phyloP scores from a whole-genome alignment of 768 basidiomycete genomes.

The Pisolithus albus region DNA sequence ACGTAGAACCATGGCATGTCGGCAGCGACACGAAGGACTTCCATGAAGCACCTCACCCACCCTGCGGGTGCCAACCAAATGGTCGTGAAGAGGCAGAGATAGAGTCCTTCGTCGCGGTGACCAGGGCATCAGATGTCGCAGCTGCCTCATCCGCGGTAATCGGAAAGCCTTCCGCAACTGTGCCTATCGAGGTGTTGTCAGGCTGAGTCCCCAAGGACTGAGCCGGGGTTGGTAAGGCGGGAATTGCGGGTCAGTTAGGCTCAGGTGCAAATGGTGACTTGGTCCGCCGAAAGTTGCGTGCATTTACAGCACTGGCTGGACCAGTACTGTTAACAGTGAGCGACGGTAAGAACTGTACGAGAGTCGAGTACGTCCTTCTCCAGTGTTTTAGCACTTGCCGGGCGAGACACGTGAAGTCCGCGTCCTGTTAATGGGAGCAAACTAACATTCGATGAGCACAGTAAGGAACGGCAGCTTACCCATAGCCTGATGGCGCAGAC shows the following conservation, averaged over 20 bases:
- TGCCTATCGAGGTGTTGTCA: neutral
- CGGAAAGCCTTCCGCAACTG: neutral
- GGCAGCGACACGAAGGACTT: slow-evolving; percentile 59
- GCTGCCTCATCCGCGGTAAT: neutral
- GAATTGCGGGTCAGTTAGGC: neutral
- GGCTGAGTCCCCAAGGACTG: neutral
- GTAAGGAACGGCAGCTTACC: slow-evolving; percentile 8
- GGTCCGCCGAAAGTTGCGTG: slow-evolving; percentile 29
- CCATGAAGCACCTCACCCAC: slow-evolving; percentile 53
- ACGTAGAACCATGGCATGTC: slow-evolving; percentile 83
- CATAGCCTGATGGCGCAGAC: slow-evolving; percentile 17
- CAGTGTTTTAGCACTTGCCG: slow-evolving; percentile 11
- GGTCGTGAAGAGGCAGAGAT: slow-evolving; percentile 40
- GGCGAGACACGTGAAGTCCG: slow-evolving; percentile 9
- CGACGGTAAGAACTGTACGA: slow-evolving; percentile 4
- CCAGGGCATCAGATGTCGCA: slow-evolving; percentile 2
- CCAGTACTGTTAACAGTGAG: neutral
- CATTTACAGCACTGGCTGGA: slow-evolving; percentile 9
- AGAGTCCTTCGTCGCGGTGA: slow-evolving; percentile 4
- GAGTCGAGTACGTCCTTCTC: neutral
- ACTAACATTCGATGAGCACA: slow-evolving; percentile 14
- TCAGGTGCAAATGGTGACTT: slow-evolving; percentile 14
- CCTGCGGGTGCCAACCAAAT: slow-evolving; percentile 67
- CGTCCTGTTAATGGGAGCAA: slow-evolving; percentile 6
- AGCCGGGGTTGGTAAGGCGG: slow-evolving; percentile 7